A percentile compares a stretch with the other conserved stretches of the same genome.
Evolutionary conservation across 2,329 filamentous ascomycete genomes (phyloP).

Genomic region (Zymoseptoria ardabiliae): DNA sequence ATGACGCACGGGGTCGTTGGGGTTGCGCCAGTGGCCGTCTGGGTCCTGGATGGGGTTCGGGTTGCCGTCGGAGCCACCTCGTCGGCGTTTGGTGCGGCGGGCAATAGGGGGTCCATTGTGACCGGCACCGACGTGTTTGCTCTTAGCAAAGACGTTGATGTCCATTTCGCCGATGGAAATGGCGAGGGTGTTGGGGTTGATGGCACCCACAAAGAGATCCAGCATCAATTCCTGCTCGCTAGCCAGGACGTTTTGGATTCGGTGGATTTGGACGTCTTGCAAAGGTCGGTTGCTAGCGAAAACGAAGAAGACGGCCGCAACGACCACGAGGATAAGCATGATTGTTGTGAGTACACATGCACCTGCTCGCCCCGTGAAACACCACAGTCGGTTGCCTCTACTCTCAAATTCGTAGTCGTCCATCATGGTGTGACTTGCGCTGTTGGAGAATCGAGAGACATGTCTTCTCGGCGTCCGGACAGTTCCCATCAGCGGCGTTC

Average conservation of each 20-base stretch:
- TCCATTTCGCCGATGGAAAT: conserved; percentile 82
- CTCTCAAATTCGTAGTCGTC: conserved; percentile 35
- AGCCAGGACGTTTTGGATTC: conserved; percentile 82
- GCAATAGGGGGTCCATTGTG: conserved; percentile 7
- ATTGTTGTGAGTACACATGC: conserved; percentile 79
- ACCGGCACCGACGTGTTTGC: conserved; percentile 64
- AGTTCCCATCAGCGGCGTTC: conserved; percentile 64
- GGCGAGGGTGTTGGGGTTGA: conserved; percentile 88
- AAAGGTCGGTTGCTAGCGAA: conserved; percentile 87
- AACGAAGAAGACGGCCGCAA: conserved; percentile 81
- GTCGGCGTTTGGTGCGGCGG: conserved; percentile 6
- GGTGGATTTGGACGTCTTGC: conserved; percentile 66
- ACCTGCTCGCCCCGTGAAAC: conserved; percentile 57
- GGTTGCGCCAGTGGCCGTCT: conserved; percentile 20
- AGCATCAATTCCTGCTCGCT: conserved; percentile 94
- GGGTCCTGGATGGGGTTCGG: conserved; percentile 18
- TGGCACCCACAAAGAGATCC: conserved; percentile 76
- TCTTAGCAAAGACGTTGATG: conserved; percentile 90
- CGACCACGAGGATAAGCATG: conserved; percentile 71
- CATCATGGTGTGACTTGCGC: conserved; percentile 45
- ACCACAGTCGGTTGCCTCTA: conserved; percentile 14
- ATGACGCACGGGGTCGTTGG: conserved; percentile 38
- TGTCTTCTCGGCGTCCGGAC: conserved; percentile 13
- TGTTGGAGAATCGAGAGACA: conserved; percentile 37
- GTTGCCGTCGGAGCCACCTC: conserved; percentile 3